Evolutionary conservation across 2,329 filamentous ascomycete species (phyloP), one percentile per base, ranked within the genome.

Genomic region (Fragosphaeria purpurea): DNA sequence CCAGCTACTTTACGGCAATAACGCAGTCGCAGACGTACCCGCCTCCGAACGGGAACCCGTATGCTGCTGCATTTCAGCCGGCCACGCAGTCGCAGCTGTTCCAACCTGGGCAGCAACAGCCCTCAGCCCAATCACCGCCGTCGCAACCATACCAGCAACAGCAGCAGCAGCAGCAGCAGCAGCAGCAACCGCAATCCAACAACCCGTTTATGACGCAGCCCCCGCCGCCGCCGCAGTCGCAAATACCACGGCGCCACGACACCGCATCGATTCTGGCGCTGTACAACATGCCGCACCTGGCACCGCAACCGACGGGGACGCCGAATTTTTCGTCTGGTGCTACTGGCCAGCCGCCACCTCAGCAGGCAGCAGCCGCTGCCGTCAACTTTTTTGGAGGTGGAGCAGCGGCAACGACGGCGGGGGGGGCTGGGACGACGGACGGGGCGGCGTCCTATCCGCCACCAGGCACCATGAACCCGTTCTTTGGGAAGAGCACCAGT

Each of bases 211-310:
- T 46, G 32, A 52, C 54, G 31, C 56, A 60, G 41, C 65, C 69
- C 41, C 62, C 61, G 35, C 66, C 65, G 13, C 56, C 55, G 41
- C 60, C 54, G 47, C 61, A 59, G 22, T 58, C 71, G 47, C 22
- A 22, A 22, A 22, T 22, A 22, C 69, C 72, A 12, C 69, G 70
- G 41, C 70, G 76, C 35, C 74, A 82, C 34, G 80, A 88, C 59
- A 90, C 86, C 56, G 79, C 78, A 4, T 83, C 83, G 5, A 91
- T 93, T 53, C 72, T 91, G 64, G 83, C 86, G 6, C 67, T 93
- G 9, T 91, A 87, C 65, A 82, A 79, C 61, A 77, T 82, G 51
- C 73, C 77, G 7, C 74, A 80, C 46, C 65, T 74, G 37, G 68
- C 72, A 1, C 71, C 75, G 4, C 67, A 13, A 54, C 13, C 60